A percentile compares a stretch with the other conserved stretches of the same genome.
Evolutionary conservation across 148 eudicot species (phyloP).

Genomic region (Amaranthus cruentus): DNA sequence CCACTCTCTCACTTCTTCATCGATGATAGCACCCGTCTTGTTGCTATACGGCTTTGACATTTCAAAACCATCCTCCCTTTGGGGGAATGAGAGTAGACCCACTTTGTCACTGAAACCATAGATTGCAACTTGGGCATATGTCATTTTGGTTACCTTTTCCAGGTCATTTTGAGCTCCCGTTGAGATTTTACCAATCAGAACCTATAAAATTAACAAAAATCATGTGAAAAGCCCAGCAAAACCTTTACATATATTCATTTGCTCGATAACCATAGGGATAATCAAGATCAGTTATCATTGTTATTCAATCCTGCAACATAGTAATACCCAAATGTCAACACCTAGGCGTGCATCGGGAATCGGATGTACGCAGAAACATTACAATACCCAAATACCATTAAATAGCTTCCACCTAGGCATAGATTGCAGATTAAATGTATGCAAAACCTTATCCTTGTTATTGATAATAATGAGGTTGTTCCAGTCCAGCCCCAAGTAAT

Average conservation of each 20-base stretch:
- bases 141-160: conserved; percentile 88
- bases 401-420: too few species aligned
- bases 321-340: too few species aligned
- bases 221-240: not conserved
- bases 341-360: too few species aligned
- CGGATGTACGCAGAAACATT: too few species aligned
- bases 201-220: conserved; percentile 34
- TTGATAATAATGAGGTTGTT: too few species aligned
- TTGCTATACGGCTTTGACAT: conserved; percentile 80
- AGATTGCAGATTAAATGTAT: too few species aligned
- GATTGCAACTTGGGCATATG: conserved; percentile 85
- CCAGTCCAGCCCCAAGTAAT: too few species aligned
- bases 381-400: too few species aligned
- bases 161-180: conserved; percentile 91
- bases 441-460: too few species aligned
- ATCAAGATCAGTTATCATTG: not conserved
- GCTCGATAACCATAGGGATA: too few species aligned
- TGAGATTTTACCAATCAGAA: conserved; percentile 72
- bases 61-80: conserved; percentile 61
- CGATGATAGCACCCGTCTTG: conserved; percentile 76
- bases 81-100: conserved; percentile 87
- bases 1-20: conserved; percentile 82
- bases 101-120: conserved; percentile 90
- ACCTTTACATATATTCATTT: not conserved
- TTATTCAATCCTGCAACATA: not conserved